phyloP scores from a whole-genome alignment of 1,284 basidiomycete species.

The Microbotryum saponariae region DNA sequence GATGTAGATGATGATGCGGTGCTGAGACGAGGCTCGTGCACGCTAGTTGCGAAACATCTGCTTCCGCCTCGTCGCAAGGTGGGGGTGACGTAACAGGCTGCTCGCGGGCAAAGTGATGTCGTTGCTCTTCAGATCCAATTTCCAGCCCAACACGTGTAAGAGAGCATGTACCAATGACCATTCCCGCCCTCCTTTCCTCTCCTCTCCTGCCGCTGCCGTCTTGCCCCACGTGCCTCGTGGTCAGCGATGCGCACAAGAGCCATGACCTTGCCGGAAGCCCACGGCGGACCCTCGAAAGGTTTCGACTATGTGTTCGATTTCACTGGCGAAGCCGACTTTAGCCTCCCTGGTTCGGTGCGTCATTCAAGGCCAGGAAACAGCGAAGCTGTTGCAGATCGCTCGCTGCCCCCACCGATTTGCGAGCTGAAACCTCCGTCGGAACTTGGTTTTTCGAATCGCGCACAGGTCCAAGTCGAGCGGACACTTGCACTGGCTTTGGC shows the following conservation, averaged over 20 bases:
- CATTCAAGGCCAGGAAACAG: too few relatives aligned
- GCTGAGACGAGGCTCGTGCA: too few relatives aligned
- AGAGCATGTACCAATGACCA: too few relatives aligned
- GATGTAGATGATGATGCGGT: too few relatives aligned
- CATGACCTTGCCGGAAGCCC: slow-evolving; percentile 13
- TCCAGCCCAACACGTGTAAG: background rate
- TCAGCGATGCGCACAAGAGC: slow-evolving; percentile 12
- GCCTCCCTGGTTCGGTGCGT: slow-evolving; percentile 12
- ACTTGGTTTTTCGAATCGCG: too few relatives aligned
- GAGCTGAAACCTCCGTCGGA: too few relatives aligned
- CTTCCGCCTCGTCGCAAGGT: background rate
- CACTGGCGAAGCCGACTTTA: slow-evolving; percentile 20
- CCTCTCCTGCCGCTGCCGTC: background rate
- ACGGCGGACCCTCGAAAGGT: slow-evolving; percentile 8
- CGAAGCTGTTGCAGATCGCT: background rate
- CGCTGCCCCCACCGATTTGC: background rate
- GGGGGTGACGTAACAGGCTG: background rate
- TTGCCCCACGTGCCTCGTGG: background rate
- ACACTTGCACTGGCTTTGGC: slow-evolving; percentile 20
- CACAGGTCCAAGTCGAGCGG: slow-evolving; percentile 27
- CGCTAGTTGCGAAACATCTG: background rate
- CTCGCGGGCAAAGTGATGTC: background rate
- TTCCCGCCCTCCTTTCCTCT: background rate
- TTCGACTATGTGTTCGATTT: slow-evolving; percentile 27
- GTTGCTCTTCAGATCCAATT: background rate